A percentile compares a stretch with the other conserved stretches of the same genome.
Conservation (phyloP, 768 basidiomycete genomes). For the Porpolomopsis calyptriformis region DNA sequence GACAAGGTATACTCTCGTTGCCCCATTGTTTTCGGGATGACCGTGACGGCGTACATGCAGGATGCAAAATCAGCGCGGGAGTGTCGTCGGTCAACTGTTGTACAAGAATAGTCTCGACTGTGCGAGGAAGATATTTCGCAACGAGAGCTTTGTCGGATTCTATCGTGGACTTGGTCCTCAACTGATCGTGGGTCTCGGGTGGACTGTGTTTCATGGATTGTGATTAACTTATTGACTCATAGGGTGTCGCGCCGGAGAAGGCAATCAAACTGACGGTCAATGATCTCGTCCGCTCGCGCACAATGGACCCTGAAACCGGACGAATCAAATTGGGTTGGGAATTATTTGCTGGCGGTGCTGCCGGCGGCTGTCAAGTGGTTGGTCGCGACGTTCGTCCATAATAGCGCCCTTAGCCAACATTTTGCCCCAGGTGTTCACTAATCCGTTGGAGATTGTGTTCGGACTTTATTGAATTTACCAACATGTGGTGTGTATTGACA, state of each 20-base stretch:
- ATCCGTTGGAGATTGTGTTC: conserved; percentile 93
- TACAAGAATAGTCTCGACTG: conserved; percentile 98
- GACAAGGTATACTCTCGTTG: conserved; percentile 43
- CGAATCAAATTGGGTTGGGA: conserved; percentile 90
- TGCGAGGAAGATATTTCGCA: conserved; percentile 83
- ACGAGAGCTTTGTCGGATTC: conserved; percentile 92
- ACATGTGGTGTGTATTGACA: neutral
- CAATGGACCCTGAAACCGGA: conserved; percentile 93
- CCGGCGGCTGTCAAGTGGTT: conserved; percentile 97
- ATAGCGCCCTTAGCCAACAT: neutral
- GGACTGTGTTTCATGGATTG: neutral
- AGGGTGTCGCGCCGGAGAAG: conserved; percentile 96
- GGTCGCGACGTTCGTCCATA: conserved; percentile 23
- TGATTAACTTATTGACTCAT: neutral
- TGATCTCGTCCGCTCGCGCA: conserved; percentile 72
- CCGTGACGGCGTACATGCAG: conserved; percentile 26
- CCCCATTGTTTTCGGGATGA: neutral
- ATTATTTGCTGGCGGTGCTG: conserved; percentile 79
- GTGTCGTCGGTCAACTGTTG: conserved; percentile 90
- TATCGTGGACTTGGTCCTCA: conserved; percentile 95
- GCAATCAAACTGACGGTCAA: conserved; percentile 98
- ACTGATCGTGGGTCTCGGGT: conserved; percentile 52
- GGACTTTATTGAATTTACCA: conserved; percentile 15
- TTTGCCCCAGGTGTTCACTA: conserved; percentile 74
- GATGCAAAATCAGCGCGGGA: conserved; percentile 96